Evolutionary conservation across 2,329 filamentous ascomycete species (phyloP).

Genomic region (Talaromyces pinophilus): DNA sequence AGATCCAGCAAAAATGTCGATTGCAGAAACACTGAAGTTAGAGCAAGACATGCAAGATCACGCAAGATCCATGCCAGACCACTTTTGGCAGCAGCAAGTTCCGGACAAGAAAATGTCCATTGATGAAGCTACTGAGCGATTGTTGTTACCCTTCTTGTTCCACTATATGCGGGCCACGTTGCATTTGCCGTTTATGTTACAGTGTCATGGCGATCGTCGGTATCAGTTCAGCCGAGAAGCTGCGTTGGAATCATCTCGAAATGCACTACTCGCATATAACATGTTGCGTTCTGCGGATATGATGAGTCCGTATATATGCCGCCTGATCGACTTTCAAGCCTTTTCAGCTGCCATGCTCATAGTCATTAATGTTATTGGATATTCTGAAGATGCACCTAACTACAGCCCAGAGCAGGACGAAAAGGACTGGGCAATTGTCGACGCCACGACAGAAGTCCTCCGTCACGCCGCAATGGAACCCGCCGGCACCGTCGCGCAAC

Average conservation of each 20-base stretch:
- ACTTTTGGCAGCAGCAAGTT: constrained; percentile 34
- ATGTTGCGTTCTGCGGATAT: constrained; percentile 33
- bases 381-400: constrained; percentile 29
- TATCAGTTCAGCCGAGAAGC: constrained; percentile 44
- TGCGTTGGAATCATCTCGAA: constrained; percentile 47
- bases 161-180: constrained; percentile 44
- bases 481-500: constrained; percentile 47
- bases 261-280: constrained; percentile 44
- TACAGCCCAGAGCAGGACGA: constrained; percentile 36
- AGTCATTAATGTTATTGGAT: constrained; percentile 46
- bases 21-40: constrained; percentile 44
- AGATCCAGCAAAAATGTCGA: constrained; percentile 36
- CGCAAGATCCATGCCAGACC: constrained; percentile 33
- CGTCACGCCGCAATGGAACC: constrained; percentile 35
- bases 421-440: constrained; percentile 41
- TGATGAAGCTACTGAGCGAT: constrained; percentile 35
- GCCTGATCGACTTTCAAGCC: constrained; percentile 51
- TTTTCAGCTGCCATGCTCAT: constrained; percentile 52
- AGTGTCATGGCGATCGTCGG: constrained; percentile 37
- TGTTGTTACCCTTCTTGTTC: constrained; percentile 45
- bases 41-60: constrained; percentile 45
- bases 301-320: constrained; percentile 44
- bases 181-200: constrained; percentile 52
- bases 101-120: constrained; percentile 26
- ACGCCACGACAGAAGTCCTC: constrained; percentile 36